phyloP scores from a whole-genome alignment of 305 asterid species.

The Rubia occidens region DNA sequence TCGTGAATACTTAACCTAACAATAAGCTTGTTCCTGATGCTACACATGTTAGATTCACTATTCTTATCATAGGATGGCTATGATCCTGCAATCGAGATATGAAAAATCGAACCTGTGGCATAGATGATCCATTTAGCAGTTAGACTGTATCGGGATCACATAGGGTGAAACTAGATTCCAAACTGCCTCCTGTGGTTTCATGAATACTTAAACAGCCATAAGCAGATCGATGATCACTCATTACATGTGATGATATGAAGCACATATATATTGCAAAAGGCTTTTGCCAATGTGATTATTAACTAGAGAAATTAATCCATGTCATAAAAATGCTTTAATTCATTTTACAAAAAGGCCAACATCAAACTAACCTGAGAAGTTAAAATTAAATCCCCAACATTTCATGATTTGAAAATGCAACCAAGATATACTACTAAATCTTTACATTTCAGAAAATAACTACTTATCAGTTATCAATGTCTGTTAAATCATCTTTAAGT shows the following conservation, averaged over 20 bases:
- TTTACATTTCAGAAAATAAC: not conserved
- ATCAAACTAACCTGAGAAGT: not conserved
- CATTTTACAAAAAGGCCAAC: not conserved
- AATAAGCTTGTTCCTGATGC: not conserved
- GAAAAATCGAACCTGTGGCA: not conserved
- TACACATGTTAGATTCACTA: not conserved
- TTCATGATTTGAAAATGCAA: not conserved
- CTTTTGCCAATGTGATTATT: not conserved
- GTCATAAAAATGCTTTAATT: not conserved
- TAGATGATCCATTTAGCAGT: not conserved
- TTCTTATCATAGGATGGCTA: not conserved
- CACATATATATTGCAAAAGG: not conserved
- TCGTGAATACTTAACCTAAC: not conserved
- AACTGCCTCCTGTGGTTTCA: not conserved
- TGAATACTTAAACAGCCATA: not conserved
- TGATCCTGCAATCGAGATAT: not conserved
- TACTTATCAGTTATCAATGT: not conserved
- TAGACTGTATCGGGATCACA: not conserved
- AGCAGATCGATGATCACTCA: not conserved
- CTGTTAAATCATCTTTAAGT: constrained; percentile 16
- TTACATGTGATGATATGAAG: not conserved
- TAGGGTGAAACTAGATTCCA: not conserved
- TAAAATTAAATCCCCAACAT: no score
- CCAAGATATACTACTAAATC: not conserved
- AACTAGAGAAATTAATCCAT: no score